These are phyloP conservation scores for Tuber melanosporum DNA, from an alignment of 495 filamentous ascomycete species.

Conservation along the genomic window DNA sequence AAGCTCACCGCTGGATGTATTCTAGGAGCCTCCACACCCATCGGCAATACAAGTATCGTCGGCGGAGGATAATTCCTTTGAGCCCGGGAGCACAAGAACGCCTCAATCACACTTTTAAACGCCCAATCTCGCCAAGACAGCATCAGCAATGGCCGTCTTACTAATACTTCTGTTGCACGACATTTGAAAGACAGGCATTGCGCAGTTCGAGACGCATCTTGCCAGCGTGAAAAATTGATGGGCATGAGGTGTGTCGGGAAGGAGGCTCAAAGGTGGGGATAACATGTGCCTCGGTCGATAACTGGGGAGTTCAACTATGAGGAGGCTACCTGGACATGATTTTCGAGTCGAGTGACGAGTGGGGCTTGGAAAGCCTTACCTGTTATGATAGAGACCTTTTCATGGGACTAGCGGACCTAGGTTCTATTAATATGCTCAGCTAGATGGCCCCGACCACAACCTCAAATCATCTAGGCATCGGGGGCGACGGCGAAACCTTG, in stretches of 20 bases:
- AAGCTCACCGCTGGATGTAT: conserved; percentile 10
- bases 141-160: conserved; percentile 82
- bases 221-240: conserved; percentile 86
- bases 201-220: conserved; percentile 88
- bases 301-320: conserved; percentile 81
- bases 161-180: conserved; percentile 86
- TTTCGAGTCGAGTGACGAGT: conserved; percentile 61
- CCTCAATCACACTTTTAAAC: conserved; percentile 77
- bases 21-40: conserved; percentile 13
- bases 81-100: conserved; percentile 55
- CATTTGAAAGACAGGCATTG: conserved; percentile 85
- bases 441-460: conserved; percentile 48
- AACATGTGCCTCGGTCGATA: conserved; percentile 89
- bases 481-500: conserved; percentile 28
- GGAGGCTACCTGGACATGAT: conserved; percentile 62
- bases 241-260: conserved; percentile 64
- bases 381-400: conserved; percentile 80
- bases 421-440: conserved; percentile 79
- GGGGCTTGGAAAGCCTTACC: conserved; percentile 75
- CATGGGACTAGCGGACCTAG: conserved; percentile 68
- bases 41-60: conserved; percentile 6
- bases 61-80: conserved; percentile 14
- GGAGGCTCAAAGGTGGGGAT: conserved; percentile 62
- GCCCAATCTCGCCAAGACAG: conserved; percentile 61
- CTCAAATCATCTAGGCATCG: conserved; percentile 4